Conservation (phyloP, 1,284 basidiomycete species). For the Ceratobasidium sp. region DNA sequence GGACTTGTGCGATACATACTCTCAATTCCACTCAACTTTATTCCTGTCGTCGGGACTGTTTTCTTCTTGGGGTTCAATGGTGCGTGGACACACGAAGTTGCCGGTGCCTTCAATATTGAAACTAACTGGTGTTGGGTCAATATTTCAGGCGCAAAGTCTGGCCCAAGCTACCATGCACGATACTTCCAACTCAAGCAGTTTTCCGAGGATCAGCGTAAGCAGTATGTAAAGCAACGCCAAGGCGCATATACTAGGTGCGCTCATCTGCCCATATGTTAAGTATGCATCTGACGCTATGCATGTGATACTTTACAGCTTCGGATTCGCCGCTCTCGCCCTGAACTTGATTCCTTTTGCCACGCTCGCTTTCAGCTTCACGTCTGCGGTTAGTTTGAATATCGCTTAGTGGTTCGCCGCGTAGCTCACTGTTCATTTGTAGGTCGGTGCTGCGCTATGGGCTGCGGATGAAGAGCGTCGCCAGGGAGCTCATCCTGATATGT, state of each 20-base stretch:
- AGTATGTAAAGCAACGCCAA: slow-evolving; percentile 59
- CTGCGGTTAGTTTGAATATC: slow-evolving; percentile 56
- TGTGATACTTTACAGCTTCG: slow-evolving; percentile 58
- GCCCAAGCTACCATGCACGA: slow-evolving; percentile 69
- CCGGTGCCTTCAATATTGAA: too few species aligned
- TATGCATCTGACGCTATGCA: slow-evolving; percentile 31
- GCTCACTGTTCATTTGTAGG: slow-evolving; percentile 9
- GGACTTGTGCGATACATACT: slow-evolving; percentile 58
- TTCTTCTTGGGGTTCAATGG: slow-evolving; percentile 60
- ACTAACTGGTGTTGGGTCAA: not conserved
- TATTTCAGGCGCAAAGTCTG: slow-evolving; percentile 58
- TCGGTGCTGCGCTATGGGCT: slow-evolving; percentile 77
- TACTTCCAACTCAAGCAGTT: slow-evolving; percentile 76
- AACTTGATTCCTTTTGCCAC: slow-evolving; percentile 71
- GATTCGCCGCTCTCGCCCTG: slow-evolving; percentile 66
- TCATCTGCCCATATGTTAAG: slow-evolving; percentile 49
- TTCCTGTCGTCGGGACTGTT: slow-evolving; percentile 73
- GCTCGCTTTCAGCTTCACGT: slow-evolving; percentile 65
- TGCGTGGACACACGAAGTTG: not conserved
- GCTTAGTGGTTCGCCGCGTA: not conserved
- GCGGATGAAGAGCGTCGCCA: slow-evolving; percentile 62
- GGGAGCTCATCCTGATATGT: slow-evolving; percentile 24
- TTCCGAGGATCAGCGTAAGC: slow-evolving; percentile 52
- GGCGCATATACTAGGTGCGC: slow-evolving; percentile 65
- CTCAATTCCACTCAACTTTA: slow-evolving; percentile 70